Conservation (phyloP, 768 basidiomycete species). For the Pulveroboletus sp. region DNA sequence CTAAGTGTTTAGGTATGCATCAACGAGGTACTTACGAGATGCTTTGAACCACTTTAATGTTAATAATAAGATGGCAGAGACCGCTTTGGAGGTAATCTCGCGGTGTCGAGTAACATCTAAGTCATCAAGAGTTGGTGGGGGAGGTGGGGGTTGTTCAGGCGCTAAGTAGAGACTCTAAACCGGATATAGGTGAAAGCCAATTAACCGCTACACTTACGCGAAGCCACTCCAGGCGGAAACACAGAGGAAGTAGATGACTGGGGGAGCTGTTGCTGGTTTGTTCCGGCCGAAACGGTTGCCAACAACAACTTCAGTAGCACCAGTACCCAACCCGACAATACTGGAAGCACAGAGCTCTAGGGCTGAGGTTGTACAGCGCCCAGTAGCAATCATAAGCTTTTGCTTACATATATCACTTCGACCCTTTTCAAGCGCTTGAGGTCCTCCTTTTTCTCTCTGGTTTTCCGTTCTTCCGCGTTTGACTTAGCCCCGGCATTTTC, state of each 20-base stretch:
- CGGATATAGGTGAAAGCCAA: background rate
- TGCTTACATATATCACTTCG: constrained; percentile 88
- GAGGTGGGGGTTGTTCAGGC: constrained; percentile 56
- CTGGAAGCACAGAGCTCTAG: constrained; percentile 79
- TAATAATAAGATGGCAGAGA: constrained; percentile 88
- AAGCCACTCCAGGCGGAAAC: constrained; percentile 67
- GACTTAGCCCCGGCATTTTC: constrained; percentile 49
- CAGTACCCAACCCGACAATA: constrained; percentile 85
- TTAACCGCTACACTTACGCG: constrained; percentile 42
- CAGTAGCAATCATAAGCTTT: background rate
- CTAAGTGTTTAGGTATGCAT: background rate
- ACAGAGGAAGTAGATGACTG: constrained; percentile 64
- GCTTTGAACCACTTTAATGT: constrained; percentile 98
- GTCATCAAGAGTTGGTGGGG: constrained; percentile 81
- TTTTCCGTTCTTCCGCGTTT: constrained; percentile 50
- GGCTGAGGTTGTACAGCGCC: background rate
- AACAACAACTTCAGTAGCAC: constrained; percentile 89
- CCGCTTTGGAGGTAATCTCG: constrained; percentile 95
- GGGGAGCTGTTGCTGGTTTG: constrained; percentile 48
- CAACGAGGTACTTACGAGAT: constrained; percentile 64
- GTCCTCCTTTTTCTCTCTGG: constrained; percentile 70
- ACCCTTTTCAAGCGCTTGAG: constrained; percentile 83
- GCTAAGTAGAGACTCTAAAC: constrained; percentile 32
- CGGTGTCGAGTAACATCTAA: constrained; percentile 92
- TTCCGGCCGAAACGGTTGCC: constrained; percentile 86